These are phyloP conservation scores for Nannizziopsis arthrosporioides DNA, from an alignment of 2,329 filamentous ascomycete species.

Conservation along the genomic window DNA sequence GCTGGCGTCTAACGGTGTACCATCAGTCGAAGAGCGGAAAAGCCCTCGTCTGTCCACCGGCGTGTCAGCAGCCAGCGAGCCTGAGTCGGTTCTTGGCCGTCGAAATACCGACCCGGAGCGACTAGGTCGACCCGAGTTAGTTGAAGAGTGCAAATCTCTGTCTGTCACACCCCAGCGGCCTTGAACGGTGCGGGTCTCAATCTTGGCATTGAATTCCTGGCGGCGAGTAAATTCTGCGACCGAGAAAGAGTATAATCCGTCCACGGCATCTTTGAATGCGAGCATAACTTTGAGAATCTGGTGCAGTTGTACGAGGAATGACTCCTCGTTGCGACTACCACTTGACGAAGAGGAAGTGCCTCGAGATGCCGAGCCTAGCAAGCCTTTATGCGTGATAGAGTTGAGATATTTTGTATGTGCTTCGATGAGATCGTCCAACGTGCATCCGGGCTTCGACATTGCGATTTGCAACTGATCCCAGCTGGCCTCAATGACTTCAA, in stretches of 20 bases:
- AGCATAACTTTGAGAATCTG: conserved; percentile 92
- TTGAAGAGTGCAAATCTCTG: conserved; percentile 29
- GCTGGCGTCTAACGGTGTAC: conserved; percentile 4
- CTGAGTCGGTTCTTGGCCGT: conserved; percentile 16
- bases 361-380: conserved; percentile 57
- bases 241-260: conserved; percentile 87
- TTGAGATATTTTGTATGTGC: conserved; percentile 86
- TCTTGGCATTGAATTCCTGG: conserved; percentile 71
- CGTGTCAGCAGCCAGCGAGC: conserved; percentile 19
- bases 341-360: conserved; percentile 25
- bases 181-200: conserved; percentile 53
- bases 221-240: conserved; percentile 85
- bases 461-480: conserved; percentile 83
- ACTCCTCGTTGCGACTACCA: conserved; percentile 50
- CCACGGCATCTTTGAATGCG: conserved; percentile 80
- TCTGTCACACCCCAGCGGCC: conserved; percentile 55
- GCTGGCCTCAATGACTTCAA: conserved; percentile 93
- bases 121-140: conserved; percentile 17
- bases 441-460: conserved; percentile 73
- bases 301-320: conserved; percentile 81
- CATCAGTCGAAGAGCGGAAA: conserved; percentile 8
- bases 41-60: conserved; percentile 5
- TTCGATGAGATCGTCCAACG: conserved; percentile 85
- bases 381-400: conserved; percentile 88
- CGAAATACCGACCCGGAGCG: conserved; percentile 16